Conservation (phyloP, 148 eudicot species). For the Vaccinium corymbosum region DNA sequence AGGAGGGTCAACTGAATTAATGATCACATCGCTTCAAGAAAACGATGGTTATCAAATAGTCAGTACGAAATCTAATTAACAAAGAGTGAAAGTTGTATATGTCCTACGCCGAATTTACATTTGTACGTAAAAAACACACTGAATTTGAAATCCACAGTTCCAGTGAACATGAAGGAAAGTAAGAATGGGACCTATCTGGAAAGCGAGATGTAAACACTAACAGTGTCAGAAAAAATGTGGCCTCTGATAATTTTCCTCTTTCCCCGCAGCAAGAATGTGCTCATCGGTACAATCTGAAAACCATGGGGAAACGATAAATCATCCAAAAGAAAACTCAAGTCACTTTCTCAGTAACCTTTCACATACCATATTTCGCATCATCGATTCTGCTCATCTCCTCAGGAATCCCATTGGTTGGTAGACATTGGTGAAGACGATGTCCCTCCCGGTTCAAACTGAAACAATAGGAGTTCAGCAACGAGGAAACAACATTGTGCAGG, state of each 20-base stretch:
- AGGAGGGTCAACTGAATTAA: no score
- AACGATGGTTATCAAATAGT: not conserved
- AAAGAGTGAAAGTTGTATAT: not conserved
- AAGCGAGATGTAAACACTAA: not conserved
- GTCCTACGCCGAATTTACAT: not conserved
- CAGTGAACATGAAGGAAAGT: not conserved
- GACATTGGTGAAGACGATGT: constrained; percentile 56
- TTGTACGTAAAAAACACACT: not conserved
- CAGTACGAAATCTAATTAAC: not conserved
- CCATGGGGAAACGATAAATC: not conserved
- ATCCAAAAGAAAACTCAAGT: not conserved
- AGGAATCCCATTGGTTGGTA: constrained; percentile 95
- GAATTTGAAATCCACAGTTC: not conserved
- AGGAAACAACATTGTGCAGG: no score
- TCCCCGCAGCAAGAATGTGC: constrained; percentile 17
- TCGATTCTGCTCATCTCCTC: constrained; percentile 39
- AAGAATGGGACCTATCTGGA: not conserved
- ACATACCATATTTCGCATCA: not conserved
- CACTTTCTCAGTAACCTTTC: constrained; percentile 13
- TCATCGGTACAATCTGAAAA: constrained; percentile 5
- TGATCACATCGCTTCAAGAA: not conserved
- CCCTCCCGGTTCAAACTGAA: no score
- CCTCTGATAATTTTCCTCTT: constrained; percentile 1
- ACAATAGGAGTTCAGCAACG: no score
- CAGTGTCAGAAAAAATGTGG: constrained; percentile 1